Percentiles rank a stretch among this genome's conserved stretches.
Conservation (phyloP, 768 basidiomycete genomes). For the Calvatia gigantea region DNA sequence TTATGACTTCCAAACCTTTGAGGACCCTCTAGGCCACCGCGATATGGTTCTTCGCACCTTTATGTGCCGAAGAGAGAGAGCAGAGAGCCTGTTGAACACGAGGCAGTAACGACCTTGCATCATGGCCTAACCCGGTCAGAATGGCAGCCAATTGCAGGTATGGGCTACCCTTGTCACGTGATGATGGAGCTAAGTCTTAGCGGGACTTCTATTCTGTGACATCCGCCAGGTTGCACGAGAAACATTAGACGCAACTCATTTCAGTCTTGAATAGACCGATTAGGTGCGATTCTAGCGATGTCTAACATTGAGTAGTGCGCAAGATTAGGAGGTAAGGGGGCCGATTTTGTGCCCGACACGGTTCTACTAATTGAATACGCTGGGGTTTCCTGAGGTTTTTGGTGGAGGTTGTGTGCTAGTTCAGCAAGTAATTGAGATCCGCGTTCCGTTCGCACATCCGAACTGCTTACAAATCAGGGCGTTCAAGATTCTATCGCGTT, state of each 20-base stretch:
- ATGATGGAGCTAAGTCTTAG: neutral
- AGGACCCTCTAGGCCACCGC: constrained; percentile 7
- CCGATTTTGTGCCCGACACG: neutral
- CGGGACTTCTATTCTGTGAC: neutral
- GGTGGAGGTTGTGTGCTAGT: neutral
- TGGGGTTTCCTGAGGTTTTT: neutral
- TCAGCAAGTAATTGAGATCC: neutral
- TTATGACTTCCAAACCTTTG: constrained; percentile 10
- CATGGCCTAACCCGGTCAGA: constrained; percentile 11
- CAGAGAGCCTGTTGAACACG: constrained; percentile 12
- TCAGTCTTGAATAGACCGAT: neutral
- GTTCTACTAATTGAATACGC: neutral
- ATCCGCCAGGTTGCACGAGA: neutral
- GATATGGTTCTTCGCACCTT: constrained; percentile 2
- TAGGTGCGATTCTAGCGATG: neutral
- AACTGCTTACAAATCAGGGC: neutral
- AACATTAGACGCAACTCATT: neutral
- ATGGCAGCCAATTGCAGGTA: constrained; percentile 4
- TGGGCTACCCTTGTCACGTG: constrained; percentile 5
- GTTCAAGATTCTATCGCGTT: neutral
- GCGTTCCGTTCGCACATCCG: neutral
- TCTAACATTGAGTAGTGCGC: neutral
- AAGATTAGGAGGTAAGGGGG: neutral
- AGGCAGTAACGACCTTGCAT: constrained; percentile 14
- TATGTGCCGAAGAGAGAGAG: constrained; percentile 14